Percentiles rank a stretch among this genome's conserved stretches.
Evolutionary conservation across 306 rosid species (phyloP).

Genomic region (Pueraria montana): DNA sequence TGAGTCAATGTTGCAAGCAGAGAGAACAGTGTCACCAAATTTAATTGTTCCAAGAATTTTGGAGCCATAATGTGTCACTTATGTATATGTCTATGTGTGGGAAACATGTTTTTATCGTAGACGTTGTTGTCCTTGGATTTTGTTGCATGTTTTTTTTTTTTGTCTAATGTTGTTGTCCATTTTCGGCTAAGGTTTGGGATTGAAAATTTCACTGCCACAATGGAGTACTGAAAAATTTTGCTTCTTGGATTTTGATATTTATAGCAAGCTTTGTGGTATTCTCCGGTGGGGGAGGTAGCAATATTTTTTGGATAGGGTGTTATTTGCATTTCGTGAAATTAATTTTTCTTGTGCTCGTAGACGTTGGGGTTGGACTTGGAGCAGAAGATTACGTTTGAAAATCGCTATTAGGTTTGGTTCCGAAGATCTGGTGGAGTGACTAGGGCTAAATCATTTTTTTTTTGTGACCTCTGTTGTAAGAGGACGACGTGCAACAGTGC

Average conservation of each 20-base stretch:
- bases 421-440: background rate
- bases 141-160: background rate
- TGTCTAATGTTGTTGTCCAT: slow-evolving; percentile 10
- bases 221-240: background rate
- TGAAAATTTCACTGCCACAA: slow-evolving; percentile 13
- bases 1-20: slow-evolving; percentile 37
- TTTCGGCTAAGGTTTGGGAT: slow-evolving; percentile 7
- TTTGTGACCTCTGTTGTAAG: slow-evolving; percentile 12
- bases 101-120: slow-evolving; percentile 15
- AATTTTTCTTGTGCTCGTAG: background rate
- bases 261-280: slow-evolving; percentile 15
- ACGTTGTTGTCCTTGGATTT: slow-evolving; percentile 5
- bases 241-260: slow-evolving; percentile 1
- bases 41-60: slow-evolving; percentile 57
- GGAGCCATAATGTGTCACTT: slow-evolving; percentile 51
- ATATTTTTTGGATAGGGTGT: background rate
- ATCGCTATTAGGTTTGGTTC: background rate
- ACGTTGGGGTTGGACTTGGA: background rate
- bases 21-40: background rate
- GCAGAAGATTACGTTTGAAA: background rate
- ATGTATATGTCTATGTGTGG: background rate
- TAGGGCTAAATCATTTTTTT: background rate
- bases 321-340: background rate
- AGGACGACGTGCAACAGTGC: slow-evolving; percentile 49
- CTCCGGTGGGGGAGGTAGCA: slow-evolving; percentile 17